Conservation (phyloP, 148 eudicot species). For the Arbutus unedo region DNA sequence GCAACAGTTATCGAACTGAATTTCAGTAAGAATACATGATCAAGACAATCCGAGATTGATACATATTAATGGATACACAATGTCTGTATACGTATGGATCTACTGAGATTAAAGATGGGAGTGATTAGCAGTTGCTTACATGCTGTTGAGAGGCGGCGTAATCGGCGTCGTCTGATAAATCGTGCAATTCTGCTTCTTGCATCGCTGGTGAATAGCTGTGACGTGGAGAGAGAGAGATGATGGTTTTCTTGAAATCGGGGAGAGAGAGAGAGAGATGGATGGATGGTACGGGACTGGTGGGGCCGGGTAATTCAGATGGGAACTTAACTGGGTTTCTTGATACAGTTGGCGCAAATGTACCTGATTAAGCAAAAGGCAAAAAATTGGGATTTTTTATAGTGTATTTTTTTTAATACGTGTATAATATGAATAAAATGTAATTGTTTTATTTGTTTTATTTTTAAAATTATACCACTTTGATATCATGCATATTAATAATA, state of each 20-base stretch:
- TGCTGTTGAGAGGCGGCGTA: conserved; percentile 50
- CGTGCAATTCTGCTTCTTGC: conserved; percentile 45
- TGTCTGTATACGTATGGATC: background rate
- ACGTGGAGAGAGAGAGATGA: background rate
- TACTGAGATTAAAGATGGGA: background rate
- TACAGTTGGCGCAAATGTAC: background rate
- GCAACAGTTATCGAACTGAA: background rate
- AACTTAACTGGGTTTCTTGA: background rate
- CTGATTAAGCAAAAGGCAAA: too few species aligned
- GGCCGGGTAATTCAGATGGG: background rate
- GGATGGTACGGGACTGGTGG: background rate
- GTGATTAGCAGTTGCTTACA: conserved; percentile 20
- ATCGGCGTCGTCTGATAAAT: conserved; percentile 53
- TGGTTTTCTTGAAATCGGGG: background rate
- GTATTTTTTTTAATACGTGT: too few species aligned
- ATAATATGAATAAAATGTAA: too few species aligned
- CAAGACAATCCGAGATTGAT: background rate
- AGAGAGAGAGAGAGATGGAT: background rate
- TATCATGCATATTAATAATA: too few species aligned
- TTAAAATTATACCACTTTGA: too few species aligned
- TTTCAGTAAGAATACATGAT: conserved; percentile 4
- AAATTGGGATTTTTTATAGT: too few species aligned
- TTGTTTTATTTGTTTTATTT: too few species aligned
- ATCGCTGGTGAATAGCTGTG: conserved; percentile 21
- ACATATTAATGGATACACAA: background rate